Evolutionary conservation across 2,329 filamentous ascomycete species (phyloP).

Genomic region (Fusarium sambucinum): DNA sequence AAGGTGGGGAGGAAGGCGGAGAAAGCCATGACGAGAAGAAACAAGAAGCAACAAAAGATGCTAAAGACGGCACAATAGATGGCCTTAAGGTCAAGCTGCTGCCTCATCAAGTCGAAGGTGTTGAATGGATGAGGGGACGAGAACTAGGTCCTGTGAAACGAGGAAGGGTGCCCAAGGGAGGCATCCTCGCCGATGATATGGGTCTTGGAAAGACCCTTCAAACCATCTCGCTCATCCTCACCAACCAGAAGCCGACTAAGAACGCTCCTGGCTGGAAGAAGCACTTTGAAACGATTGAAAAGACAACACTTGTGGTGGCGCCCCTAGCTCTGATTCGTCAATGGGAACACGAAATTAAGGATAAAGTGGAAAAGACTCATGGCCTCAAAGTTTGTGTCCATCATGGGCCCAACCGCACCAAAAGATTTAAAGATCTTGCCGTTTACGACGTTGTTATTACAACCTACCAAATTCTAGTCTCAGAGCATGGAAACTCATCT

Average conservation of each 20-base stretch:
- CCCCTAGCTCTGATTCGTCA: slow-evolving; percentile 95
- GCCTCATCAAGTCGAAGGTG: slow-evolving; percentile 93
- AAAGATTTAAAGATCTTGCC: slow-evolving; percentile 79
- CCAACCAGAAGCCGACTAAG: slow-evolving; percentile 76
- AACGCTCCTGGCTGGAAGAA: slow-evolving; percentile 73
- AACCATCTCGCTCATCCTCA: slow-evolving; percentile 87
- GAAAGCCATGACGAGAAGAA: slow-evolving; percentile 41
- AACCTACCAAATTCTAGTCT: slow-evolving; percentile 94
- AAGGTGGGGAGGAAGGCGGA: slow-evolving; percentile 58
- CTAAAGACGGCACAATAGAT: slow-evolving; percentile 69
- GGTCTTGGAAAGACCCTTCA: slow-evolving; percentile 97
- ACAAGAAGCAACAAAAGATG: slow-evolving; percentile 47
- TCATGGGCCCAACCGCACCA: slow-evolving; percentile 87
- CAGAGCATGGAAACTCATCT: slow-evolving; percentile 81
- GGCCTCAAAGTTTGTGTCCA: slow-evolving; percentile 87
- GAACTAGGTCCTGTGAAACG: slow-evolving; percentile 89
- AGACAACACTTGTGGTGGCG: slow-evolving; percentile 89
- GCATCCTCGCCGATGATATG: slow-evolving; percentile 97
- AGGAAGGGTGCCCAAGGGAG: slow-evolving; percentile 85
- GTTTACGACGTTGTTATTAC: slow-evolving; percentile 96
- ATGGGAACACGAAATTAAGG: slow-evolving; percentile 93
- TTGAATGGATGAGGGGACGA: slow-evolving; percentile 94
- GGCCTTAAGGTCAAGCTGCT: slow-evolving; percentile 89
- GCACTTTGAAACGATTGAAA: slow-evolving; percentile 75
- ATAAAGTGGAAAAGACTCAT: slow-evolving; percentile 78